phyloP scores from a whole-genome alignment of 1,139 yeast species.

The Suhomyces atakaporum region DNA sequence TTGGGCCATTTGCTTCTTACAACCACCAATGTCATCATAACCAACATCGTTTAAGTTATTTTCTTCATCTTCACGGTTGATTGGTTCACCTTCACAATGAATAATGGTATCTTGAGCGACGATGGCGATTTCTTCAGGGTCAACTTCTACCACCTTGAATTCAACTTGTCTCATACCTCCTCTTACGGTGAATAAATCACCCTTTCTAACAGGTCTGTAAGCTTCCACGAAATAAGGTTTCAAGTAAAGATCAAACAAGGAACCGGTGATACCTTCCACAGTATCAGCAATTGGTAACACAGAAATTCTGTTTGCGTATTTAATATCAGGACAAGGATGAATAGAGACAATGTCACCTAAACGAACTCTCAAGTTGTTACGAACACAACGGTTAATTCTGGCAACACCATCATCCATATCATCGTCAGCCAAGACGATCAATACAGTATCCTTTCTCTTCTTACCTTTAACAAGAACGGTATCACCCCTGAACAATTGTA shows the following conservation, averaged over 20 bases:
- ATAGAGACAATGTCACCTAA: constrained; percentile 89
- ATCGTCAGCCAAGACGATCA: constrained; percentile 94
- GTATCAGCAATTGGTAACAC: constrained; percentile 97
- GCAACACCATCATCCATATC: constrained; percentile 96
- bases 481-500: constrained; percentile 96
- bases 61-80: constrained; percentile 98
- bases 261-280: constrained; percentile 96
- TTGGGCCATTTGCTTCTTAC: constrained; percentile 98
- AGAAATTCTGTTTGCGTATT: constrained; percentile 91
- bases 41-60: constrained; percentile 95
- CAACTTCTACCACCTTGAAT: constrained; percentile 96
- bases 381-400: constrained; percentile 90
- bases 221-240: constrained; percentile 99
- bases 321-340: constrained; percentile 97
- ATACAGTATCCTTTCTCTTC: constrained; percentile 97
- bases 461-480: constrained; percentile 97
- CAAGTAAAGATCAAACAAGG: constrained; percentile 93
- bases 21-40: constrained; percentile 98
- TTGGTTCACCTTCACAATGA: constrained; percentile 99
- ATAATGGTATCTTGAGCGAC: constrained; percentile 98
- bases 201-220: constrained; percentile 97
- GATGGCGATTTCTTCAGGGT: constrained; percentile 95
- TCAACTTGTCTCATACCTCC: constrained; percentile 99
- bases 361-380: constrained; percentile 92
- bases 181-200: constrained; percentile 93